Evolutionary conservation across 2,329 filamentous ascomycete species (phyloP), one percentile per base, ranked within the genome.

Genomic region (Fusarium brachygibbosum): DNA sequence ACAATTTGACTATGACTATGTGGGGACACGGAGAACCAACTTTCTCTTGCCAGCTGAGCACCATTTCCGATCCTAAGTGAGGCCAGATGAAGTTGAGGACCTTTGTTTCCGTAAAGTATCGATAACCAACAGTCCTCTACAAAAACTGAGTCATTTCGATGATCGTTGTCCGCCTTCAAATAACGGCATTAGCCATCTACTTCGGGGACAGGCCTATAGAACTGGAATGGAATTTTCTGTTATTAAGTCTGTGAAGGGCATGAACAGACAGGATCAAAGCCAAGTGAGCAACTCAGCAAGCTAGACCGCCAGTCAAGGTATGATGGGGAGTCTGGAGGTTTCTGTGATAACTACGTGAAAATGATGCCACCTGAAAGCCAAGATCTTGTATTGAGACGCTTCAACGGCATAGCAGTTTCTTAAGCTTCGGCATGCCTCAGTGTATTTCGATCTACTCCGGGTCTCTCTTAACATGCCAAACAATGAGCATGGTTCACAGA

Each of bases 401-500:
- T 35, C 13, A 21, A 9, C 32, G 10, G 23, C 21, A 38, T 11
- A 16, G 10, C 14, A 16, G 17, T 9, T 17, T 34, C 34, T 29
- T 38, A 10, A 16, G 6, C 34, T 28, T 13, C n/a, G 10, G 9
- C 44, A 58, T n/a, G 44, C 58, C 50, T 58, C 38, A 67, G 29
- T 48, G 32, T 37, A 31, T 58, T 17, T 41, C 41, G 32, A 21
- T 34, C 32, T 52, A 44, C 49, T 44, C 25, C 12, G 23, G 23
- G 10, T 19, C n/a, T 37, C 29, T 17, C 41, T 69, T 46, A 49
- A 37, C 35, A 57, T 50, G 61, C 45, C 57, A 51, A 45, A 52
- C 23, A 42, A 46, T 4, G 32, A 28, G 34, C 13, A 12, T 14
- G 34, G 29, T 31, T 50, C 32, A 34, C n/a, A 49, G 40, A 45